A percentile compares a stretch with the other conserved stretches of the same genome.
phyloP scores from a whole-genome alignment of 805 yeast species.

The Lipomyces spencermartinsiae region DNA sequence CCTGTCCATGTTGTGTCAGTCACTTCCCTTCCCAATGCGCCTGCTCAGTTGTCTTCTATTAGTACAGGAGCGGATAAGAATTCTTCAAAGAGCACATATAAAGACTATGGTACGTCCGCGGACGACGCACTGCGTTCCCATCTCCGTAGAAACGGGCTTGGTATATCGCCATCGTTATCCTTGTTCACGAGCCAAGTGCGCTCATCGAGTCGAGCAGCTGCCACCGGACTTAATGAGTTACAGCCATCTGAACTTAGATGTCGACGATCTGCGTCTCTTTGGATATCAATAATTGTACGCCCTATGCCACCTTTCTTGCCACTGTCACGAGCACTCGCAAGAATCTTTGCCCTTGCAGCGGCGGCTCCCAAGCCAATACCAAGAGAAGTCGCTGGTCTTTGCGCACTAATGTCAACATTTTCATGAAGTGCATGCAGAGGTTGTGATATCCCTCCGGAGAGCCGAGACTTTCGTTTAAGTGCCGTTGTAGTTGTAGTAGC shows the following conservation, averaged over 20 bases:
- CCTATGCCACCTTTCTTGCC: slow-evolving; percentile 41
- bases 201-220: background rate
- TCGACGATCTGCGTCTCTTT: slow-evolving; percentile 39
- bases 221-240: background rate
- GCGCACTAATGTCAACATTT: slow-evolving; percentile 24
- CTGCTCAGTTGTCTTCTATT: background rate
- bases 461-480: slow-evolving; percentile 22
- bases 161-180: slow-evolving; percentile 21
- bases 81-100: background rate
- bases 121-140: slow-evolving; percentile 26
- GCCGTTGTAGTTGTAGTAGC: slow-evolving; percentile 7
- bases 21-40: background rate
- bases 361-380: slow-evolving; percentile 44
- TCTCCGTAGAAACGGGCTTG: slow-evolving; percentile 28
- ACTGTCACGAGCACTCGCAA: slow-evolving; percentile 44
- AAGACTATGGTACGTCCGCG: too few species aligned
- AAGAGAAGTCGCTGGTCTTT: slow-evolving; percentile 19
- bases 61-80: background rate
- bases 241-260: background rate
- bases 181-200: slow-evolving; percentile 12
- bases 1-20: too few species aligned
- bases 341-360: slow-evolving; percentile 42
- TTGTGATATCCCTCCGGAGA: slow-evolving; percentile 24
- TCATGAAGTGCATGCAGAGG: slow-evolving; percentile 33
- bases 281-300: slow-evolving; percentile 43